Evolutionary conservation across 2,329 filamentous ascomycete species (phyloP).

Genomic region (Penicillium decumbens): DNA sequence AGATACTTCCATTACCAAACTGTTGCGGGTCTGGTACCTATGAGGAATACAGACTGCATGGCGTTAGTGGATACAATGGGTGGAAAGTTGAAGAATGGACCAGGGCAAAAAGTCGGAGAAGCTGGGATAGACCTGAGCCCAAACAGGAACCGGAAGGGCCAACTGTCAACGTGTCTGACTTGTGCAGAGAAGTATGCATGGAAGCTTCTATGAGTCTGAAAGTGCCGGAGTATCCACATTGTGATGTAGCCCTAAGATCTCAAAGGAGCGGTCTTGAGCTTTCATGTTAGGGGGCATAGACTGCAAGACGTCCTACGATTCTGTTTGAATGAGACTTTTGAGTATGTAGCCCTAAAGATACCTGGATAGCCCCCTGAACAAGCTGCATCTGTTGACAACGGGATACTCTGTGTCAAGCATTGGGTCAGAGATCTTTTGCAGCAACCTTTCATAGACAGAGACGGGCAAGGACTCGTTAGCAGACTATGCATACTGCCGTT

Average conservation of each 20-base stretch:
- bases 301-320: neutral
- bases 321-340: neutral
- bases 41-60: conserved; percentile 6
- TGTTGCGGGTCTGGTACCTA: conserved; percentile 5
- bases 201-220: conserved; percentile 27
- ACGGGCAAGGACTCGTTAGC: conserved; percentile 21
- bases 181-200: conserved; percentile 34
- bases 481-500: conserved; percentile 24
- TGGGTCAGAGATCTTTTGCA: conserved; percentile 18
- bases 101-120: conserved; percentile 7
- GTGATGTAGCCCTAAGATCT: conserved; percentile 4
- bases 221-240: conserved; percentile 2
- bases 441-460: conserved; percentile 6
- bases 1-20: conserved; percentile 1
- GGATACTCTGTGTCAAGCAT: conserved; percentile 6
- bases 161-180: conserved; percentile 20
- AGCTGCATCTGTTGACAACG: neutral
- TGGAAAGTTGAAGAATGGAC: conserved; percentile 12
- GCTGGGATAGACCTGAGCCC: conserved; percentile 4
- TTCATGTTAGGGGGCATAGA: neutral
- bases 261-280: conserved; percentile 14
- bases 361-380: neutral
- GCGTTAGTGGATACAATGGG: conserved; percentile 11
- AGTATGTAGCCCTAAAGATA: too few relatives aligned
- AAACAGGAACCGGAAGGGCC: conserved; percentile 1